Evolutionary conservation across 495 filamentous ascomycete genomes (phyloP), one percentile per base, ranked within the genome.

Genomic region (Saxophila tyrrhenica): DNA sequence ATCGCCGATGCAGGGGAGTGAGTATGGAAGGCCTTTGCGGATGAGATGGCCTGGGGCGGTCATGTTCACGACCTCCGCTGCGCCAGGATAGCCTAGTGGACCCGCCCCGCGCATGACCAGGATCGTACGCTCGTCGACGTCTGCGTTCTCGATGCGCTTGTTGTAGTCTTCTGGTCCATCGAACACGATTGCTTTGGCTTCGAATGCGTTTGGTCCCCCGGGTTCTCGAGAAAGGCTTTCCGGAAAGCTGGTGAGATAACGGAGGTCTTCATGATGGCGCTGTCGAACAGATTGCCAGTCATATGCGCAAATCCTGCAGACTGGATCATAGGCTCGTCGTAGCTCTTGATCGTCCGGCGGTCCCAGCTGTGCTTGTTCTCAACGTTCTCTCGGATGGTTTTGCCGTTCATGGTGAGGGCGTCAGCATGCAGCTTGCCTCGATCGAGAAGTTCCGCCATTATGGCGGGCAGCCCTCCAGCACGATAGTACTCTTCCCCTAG

Each of bases 21-120:
- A 77, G 56, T 60, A 60, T 25, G 73, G 70, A 48, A 73, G 67
- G 32, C 70, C 77, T 58, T 69, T 65, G 54, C 70, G 70, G 29
- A 79, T 55, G 0, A 78, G 66, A 35, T 67, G 63, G 24, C 67
- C 67, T 10, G 75, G 75, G 11, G 75, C 73, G 25, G 75, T 74
- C 76, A 79, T 79, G 59, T 78, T 79, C 2, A 79, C 76, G 29
- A 79, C 76, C 52, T 79, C 76, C 0, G 75, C 74, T 5, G 75
- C 75, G 8, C 76, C 76, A 13, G 76, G 76, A 55, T 75, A 78
- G 0, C 76, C 76, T 0, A 77, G 60, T 10, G 76, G 76, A 13
- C 76, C 76, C 19, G 72, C 65, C 16, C 75, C 74, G 25, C 76
- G 76, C 73, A 79, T 78, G 32, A 78, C 66, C 20, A 78, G 63